Percentiles rank a stretch among this genome's conserved stretches.
Evolutionary conservation across 441 rosid genomes (phyloP).

Genomic region (Erodium moschatum): DNA sequence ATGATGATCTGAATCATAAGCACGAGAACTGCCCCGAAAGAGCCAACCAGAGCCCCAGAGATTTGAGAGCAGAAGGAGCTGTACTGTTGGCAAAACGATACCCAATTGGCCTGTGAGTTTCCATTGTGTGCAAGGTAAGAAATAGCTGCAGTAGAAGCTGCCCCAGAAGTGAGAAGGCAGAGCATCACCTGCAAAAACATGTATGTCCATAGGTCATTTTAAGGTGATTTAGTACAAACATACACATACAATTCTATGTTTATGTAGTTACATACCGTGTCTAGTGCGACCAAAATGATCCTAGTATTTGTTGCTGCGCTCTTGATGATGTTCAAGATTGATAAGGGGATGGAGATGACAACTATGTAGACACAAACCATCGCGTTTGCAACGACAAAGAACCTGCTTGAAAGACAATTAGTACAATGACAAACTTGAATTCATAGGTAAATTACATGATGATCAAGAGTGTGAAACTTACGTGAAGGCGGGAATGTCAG

Average conservation of each 20-base stretch:
- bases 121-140: constrained; percentile 62
- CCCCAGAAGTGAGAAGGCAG: constrained; percentile 50
- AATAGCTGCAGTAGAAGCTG: constrained; percentile 57
- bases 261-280: constrained; percentile 30
- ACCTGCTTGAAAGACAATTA: constrained; percentile 32
- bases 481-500: constrained; percentile 60
- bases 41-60: constrained; percentile 54
- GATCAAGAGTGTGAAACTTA: constrained; percentile 21
- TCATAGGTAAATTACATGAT: not conserved
- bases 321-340: constrained; percentile 43
- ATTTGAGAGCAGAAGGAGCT: constrained; percentile 43
- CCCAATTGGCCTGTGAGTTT: constrained; percentile 50
- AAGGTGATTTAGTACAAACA: not conserved
- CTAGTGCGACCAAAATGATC: constrained; percentile 41
- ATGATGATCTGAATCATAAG: constrained; percentile 36
- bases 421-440: too few relatives aligned
- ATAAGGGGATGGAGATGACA: constrained; percentile 46
- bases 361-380: constrained; percentile 53
- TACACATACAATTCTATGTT: not conserved
- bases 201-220: not conserved
- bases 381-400: constrained; percentile 56
- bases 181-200: constrained; percentile 41
- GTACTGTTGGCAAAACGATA: constrained; percentile 49
- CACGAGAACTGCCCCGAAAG: constrained; percentile 38
- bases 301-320: constrained; percentile 33